These are phyloP conservation scores for Torulaspora globosa DNA, from an alignment of 1,139 yeast genomes.

Conservation along the genomic window DNA sequence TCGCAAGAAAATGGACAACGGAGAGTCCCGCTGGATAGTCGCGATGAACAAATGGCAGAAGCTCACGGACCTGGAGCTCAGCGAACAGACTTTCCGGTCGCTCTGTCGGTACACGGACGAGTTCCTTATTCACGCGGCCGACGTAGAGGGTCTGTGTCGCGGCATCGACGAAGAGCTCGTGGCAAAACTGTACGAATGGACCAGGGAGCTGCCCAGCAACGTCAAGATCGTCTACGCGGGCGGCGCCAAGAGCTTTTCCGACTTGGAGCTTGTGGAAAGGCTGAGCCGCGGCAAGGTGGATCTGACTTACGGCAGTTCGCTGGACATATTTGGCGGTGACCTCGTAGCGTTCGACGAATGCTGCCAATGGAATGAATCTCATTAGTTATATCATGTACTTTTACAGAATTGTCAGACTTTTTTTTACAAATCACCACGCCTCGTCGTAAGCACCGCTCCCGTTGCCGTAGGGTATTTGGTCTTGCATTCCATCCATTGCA, in stretches of 20 bases:
- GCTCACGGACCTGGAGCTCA: slow-evolving; percentile 60
- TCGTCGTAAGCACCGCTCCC: slow-evolving; percentile 32
- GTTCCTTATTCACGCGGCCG: slow-evolving; percentile 93
- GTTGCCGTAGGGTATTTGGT: slow-evolving; percentile 45
- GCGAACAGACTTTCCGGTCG: slow-evolving; percentile 47
- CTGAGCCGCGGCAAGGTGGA: slow-evolving; percentile 82
- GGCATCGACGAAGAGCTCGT: slow-evolving; percentile 88
- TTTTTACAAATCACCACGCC: slow-evolving; percentile 28
- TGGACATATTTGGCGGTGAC: slow-evolving; percentile 90
- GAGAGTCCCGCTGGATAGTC: slow-evolving; percentile 63
- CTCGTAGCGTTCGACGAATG: slow-evolving; percentile 72
- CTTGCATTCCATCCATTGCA: slow-evolving; percentile 42
- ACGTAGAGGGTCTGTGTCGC: slow-evolving; percentile 90
- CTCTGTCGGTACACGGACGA: slow-evolving; percentile 72
- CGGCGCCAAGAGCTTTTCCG: slow-evolving; percentile 76
- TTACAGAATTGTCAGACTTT: background rate
- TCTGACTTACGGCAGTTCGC: slow-evolving; percentile 84
- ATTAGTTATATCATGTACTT: slow-evolving; percentile 7
- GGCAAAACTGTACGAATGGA: slow-evolving; percentile 70
- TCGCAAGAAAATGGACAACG: slow-evolving; percentile 45
- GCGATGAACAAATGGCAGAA: slow-evolving; percentile 98
- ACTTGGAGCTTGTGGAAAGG: slow-evolving; percentile 57
- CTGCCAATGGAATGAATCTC: slow-evolving; percentile 59
- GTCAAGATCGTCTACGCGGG: slow-evolving; percentile 92
- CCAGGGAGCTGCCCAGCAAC: slow-evolving; percentile 43